Percentiles rank a stretch among this genome's conserved stretches.
These are phyloP conservation scores for Spergularia marina DNA, from an alignment of 148 eudicot species.

Conservation along the genomic window DNA sequence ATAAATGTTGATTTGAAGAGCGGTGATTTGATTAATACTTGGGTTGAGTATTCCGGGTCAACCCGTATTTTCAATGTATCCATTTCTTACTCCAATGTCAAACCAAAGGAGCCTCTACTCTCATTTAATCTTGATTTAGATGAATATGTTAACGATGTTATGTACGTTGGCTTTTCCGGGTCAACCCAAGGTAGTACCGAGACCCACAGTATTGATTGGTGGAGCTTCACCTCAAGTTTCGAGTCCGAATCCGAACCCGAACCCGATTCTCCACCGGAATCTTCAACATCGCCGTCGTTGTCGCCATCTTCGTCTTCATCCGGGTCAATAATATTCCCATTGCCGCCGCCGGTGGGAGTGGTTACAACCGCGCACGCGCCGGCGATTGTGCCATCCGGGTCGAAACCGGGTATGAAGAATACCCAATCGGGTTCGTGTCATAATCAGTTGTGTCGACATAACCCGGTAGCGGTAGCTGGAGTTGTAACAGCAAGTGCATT, in stretches of 20 bases:
- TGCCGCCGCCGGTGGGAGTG: neutral
- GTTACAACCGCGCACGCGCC: conserved; percentile 28
- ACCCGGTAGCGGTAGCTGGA: conserved; percentile 69
- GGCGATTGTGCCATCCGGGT: conserved; percentile 32
- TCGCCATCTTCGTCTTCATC: neutral
- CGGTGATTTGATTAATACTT: conserved; percentile 66
- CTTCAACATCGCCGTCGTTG: conserved; percentile 17
- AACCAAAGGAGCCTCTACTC: conserved; percentile 55
- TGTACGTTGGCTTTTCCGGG: conserved; percentile 81
- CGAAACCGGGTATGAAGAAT: conserved; percentile 22
- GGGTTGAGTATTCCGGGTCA: conserved; percentile 74
- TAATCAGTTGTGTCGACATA: conserved; percentile 40
- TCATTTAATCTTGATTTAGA: conserved; percentile 43
- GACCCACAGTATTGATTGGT: conserved; percentile 70
- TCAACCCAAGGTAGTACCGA: conserved; percentile 96
- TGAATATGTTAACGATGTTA: conserved; percentile 43
- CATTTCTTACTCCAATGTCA: conserved; percentile 70
- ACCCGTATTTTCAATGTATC: conserved; percentile 36
- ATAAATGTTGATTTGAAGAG: conserved; percentile 66
- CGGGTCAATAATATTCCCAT: neutral
- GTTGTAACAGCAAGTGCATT: conserved; percentile 82
- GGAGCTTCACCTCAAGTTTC: conserved; percentile 76
- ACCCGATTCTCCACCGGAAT: neutral
- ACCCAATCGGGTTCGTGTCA: conserved; percentile 30
- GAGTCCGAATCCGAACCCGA: conserved; percentile 8